Evolutionary conservation across 164 flowering plant species (phyloP).

Genomic region (Liquidambar formosana): DNA sequence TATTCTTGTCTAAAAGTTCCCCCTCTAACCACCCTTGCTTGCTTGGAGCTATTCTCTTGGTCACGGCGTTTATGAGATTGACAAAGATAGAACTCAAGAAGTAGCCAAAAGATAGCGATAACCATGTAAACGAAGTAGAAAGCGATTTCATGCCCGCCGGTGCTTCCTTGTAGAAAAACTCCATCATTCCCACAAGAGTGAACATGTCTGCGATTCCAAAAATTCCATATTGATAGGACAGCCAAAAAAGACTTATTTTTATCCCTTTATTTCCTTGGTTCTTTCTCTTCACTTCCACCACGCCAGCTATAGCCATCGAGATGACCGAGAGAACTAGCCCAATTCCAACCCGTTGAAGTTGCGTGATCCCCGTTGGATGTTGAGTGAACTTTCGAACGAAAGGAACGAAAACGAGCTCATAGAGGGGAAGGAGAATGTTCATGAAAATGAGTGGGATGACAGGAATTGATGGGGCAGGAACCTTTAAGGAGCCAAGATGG

Average conservation of each 20-base stretch:
- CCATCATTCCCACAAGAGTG: slow-evolving; percentile 59
- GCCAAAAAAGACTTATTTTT: slow-evolving; percentile 59
- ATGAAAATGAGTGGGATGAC: slow-evolving; percentile 61
- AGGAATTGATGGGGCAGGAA: slow-evolving; percentile 61
- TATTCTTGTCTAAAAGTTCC: slow-evolving; percentile 37
- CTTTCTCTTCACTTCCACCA: slow-evolving; percentile 57
- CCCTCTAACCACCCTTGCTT: too few relatives aligned
- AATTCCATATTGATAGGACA: slow-evolving; percentile 56
- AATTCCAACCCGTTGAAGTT: slow-evolving; percentile 67
- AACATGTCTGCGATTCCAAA: slow-evolving; percentile 80
- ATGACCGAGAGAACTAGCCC: slow-evolving; percentile 59
- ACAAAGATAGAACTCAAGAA: slow-evolving; percentile 61
- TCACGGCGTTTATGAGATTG: slow-evolving; percentile 44
- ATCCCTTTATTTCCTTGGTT: slow-evolving; percentile 27
- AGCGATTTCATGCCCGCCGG: slow-evolving; percentile 66
- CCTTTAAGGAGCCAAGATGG: slow-evolving; percentile 31
- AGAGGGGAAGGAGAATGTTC: slow-evolving; percentile 55
- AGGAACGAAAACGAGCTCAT: slow-evolving; percentile 56
- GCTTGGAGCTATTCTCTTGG: slow-evolving; percentile 30
- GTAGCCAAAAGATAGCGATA: slow-evolving; percentile 60
- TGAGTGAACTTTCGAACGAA: slow-evolving; percentile 51
- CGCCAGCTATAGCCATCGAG: slow-evolving; percentile 58
- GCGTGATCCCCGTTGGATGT: slow-evolving; percentile 61
- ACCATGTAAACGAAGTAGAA: slow-evolving; percentile 60
- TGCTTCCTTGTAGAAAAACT: slow-evolving; percentile 71